Conservation (phyloP, 1,284 basidiomycete genomes). For the Sparassis latifolia region DNA sequence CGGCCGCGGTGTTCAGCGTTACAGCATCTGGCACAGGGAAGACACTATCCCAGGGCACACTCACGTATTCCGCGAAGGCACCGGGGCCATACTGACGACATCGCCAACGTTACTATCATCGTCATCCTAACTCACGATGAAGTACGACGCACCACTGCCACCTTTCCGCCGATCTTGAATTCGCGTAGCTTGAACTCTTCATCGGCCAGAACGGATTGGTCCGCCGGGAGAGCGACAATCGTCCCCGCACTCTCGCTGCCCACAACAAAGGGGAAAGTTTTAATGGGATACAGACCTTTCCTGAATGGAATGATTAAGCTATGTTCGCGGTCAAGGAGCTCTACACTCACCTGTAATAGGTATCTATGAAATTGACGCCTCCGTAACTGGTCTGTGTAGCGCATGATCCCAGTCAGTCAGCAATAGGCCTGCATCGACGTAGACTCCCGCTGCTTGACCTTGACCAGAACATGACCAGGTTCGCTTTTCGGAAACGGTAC, state of each 20-base stretch:
- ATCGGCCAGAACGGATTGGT: conserved; percentile 42
- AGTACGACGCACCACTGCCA: conserved; percentile 47
- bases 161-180: conserved; percentile 54
- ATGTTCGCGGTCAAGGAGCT: neutral
- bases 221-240: conserved; percentile 67
- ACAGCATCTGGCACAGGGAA: conserved; percentile 54
- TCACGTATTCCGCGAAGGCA: conserved; percentile 21
- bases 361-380: conserved; percentile 87
- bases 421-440: neutral
- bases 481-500: conserved; percentile 55
- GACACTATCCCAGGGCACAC: conserved; percentile 30
- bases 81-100: conserved; percentile 36
- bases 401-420: neutral
- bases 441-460: conserved; percentile 37
- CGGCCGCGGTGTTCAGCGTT: conserved; percentile 60
- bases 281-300: conserved; percentile 51
- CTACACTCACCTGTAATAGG: conserved; percentile 51
- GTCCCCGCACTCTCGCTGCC: conserved; percentile 80
- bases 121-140: neutral
- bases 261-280: conserved; percentile 64
- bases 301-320: conserved; percentile 23
- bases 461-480: conserved; percentile 70
- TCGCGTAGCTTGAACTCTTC: conserved; percentile 53
- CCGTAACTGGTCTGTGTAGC: conserved; percentile 46
- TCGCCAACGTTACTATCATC: too few relatives aligned